Conservation (phyloP, 2,329 filamentous ascomycete genomes). For the Cladosporium velox region DNA sequence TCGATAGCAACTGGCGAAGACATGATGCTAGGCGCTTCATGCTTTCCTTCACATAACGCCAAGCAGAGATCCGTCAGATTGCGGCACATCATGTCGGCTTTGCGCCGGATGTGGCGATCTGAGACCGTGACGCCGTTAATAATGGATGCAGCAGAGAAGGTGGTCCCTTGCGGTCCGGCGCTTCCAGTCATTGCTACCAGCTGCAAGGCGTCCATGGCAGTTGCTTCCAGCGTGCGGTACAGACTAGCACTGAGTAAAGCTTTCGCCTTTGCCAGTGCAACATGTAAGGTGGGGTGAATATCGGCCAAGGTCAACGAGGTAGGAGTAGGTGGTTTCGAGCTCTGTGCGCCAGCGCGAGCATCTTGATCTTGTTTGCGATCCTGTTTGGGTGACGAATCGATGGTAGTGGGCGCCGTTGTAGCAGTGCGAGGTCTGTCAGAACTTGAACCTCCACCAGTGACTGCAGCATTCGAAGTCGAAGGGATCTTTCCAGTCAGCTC, state of each 20-base stretch:
- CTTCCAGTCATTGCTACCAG: constrained; percentile 77
- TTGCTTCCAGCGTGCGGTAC: constrained; percentile 76
- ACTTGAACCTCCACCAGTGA: constrained; percentile 58
- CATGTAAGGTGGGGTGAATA: constrained; percentile 74
- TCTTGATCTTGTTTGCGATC: constrained; percentile 51
- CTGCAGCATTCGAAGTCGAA: constrained; percentile 76
- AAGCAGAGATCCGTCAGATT: constrained; percentile 91
- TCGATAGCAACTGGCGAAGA: constrained; percentile 29
- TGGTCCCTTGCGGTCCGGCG: constrained; percentile 61
- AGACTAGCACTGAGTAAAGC: constrained; percentile 68
- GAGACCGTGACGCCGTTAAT: constrained; percentile 62
- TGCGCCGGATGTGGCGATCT: constrained; percentile 83
- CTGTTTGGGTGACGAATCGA: constrained; percentile 86
- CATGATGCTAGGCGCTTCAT: constrained; percentile 28
- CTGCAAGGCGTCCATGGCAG: constrained; percentile 77
- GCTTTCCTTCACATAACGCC: constrained; percentile 59
- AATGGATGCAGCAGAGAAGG: constrained; percentile 68
- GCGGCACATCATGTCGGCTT: constrained; percentile 89
- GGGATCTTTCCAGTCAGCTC: constrained; percentile 88
- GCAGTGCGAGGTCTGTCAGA: constrained; percentile 82
- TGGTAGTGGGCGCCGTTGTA: constrained; percentile 84
- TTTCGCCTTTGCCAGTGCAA: constrained; percentile 78
- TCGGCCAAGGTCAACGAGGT: constrained; percentile 49
- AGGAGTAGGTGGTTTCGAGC: not conserved
- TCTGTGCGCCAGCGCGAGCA: constrained; percentile 28